Percentiles rank a stretch among this genome's conserved stretches.
phyloP scores from a whole-genome alignment of 1,284 basidiomycete species.

The Erythrobasidium hasegawianum region DNA sequence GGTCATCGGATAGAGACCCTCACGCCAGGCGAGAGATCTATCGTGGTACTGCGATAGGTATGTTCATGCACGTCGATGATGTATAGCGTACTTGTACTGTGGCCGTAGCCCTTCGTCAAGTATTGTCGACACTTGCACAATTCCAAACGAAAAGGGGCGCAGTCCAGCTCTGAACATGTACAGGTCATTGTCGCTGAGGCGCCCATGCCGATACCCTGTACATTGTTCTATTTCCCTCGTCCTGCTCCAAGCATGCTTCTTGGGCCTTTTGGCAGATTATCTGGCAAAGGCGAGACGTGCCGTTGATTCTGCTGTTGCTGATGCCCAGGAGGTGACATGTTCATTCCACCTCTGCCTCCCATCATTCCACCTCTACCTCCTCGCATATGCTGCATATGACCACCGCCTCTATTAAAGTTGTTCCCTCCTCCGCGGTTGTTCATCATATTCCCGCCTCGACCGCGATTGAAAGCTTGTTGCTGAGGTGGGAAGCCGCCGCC shows the following conservation, averaged over 20 bases:
- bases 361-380: neutral
- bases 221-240: neutral
- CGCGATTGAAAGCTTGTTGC: neutral
- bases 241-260: neutral
- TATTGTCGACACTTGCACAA: too few species aligned
- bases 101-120: too few species aligned
- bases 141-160: too few species aligned
- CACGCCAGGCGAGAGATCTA: too few species aligned
- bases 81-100: too few species aligned
- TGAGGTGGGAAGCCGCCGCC: neutral
- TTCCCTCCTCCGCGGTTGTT: constrained; percentile 1
- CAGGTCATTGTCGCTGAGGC: too few species aligned
- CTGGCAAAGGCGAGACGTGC: neutral
- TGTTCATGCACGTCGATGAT: too few species aligned
- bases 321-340: neutral
- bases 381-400: neutral
- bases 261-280: constrained; percentile 3
- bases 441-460: neutral
- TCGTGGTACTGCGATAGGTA: too few species aligned
- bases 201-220: too few species aligned
- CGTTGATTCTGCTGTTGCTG: constrained; percentile 1
- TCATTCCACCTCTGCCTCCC: neutral
- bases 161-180: too few species aligned
- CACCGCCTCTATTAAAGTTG: neutral
- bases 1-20: too few species aligned